Evolutionary conservation across 106 monocot genomes (phyloP), one percentile per base, ranked within the genome.

Genomic region (Chionographis japonica): DNA sequence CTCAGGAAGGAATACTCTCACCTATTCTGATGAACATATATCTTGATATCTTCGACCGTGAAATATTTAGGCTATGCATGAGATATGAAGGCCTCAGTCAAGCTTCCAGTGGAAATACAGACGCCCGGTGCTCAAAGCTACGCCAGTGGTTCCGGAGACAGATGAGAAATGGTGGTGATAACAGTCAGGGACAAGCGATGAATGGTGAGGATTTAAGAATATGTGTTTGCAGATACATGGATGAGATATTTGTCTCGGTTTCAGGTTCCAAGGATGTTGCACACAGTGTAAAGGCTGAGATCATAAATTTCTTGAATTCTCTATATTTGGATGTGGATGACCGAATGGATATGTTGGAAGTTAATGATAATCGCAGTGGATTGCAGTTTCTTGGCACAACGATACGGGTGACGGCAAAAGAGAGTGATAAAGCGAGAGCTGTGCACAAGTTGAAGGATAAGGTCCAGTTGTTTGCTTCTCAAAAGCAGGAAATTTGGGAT

Each of bases 401-500:
- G 14, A 42, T 98, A 46, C 67, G 38, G 19, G 38, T 83, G 52
- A 54, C 68, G 40, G 41, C 79, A 4, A 68, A 70, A 69, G 89
- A 78, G 77, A 74, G 56, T 69, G 58, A 77, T 56, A 71, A 68
- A 63, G 37, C 81, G 42, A 79, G 74, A 77, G 74, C 85, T 41
- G 97, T 98, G 67, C 97, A 98, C 62, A 98, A 87, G 58, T 58
- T 98, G 83, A 89, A 87, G 77, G 85, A 98, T 16, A 98, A 98
- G 62, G 63, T 98, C 46, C 37, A 55, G 17, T 68, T 83, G 12
- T 92, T 98, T 78, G 82, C 83, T 67, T 85, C 78, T 60, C 89
- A 89, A 52, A 92, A 89, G 76, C 78, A 83, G 70, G 78, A 89
- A 53, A 76, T 83, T 65, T 98, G 92, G 89, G 86, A 92, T 80